Evolutionary conservation across 1,139 yeast genomes (phyloP), one percentile per base, ranked within the genome.

Genomic region (Suhomyces guaymorum): DNA sequence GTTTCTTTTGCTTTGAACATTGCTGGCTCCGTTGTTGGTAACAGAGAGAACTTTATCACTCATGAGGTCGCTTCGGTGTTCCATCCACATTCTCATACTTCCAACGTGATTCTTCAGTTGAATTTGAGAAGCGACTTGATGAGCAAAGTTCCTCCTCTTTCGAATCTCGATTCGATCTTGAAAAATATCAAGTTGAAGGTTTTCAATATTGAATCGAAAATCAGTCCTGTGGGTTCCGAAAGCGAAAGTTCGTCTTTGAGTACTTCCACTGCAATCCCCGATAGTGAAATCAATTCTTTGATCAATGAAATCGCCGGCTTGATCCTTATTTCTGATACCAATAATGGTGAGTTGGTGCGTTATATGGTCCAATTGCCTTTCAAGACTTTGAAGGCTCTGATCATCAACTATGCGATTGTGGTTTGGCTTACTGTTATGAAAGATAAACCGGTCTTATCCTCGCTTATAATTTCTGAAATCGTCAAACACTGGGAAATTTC

Each of bases 1-100:
- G 82, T 86, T 36, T 82, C 95, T 0, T 87, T 92, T 69, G 97
- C 97, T 0, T 65, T 89, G 43, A 94, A 87, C 48, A 75, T 88
- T 80, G 94, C 96, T 1, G 92, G 95, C 2, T 60, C 75, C 5
- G 75, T 87, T 15, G 63, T 82, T 11, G 33, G 35, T 7, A 35
- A 23, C 15, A 30, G 26, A 20, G 29, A 26, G 16, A 30, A 19
- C 14, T 10, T 18, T 13, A 21, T 33, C 5, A 23, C 20, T 15
- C 28, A 15, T 24, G 26, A 19, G 15, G 23, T 28, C 12, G 21
- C 38, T 3, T 26, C 30, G 7, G 8, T 23, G 7, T 15, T 32
- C 22, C 34, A 37, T 20, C 32, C 32, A 3, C 32, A 29, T 21
- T 22, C 37, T 3, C 31, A 37, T 17, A 28, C 34, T 7, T 37